Percentiles rank a stretch among this genome's conserved stretches.
These are phyloP conservation scores for Diplodia scrobiculata DNA, from an alignment of 2,329 filamentous ascomycete genomes.

Conservation along the genomic window DNA sequence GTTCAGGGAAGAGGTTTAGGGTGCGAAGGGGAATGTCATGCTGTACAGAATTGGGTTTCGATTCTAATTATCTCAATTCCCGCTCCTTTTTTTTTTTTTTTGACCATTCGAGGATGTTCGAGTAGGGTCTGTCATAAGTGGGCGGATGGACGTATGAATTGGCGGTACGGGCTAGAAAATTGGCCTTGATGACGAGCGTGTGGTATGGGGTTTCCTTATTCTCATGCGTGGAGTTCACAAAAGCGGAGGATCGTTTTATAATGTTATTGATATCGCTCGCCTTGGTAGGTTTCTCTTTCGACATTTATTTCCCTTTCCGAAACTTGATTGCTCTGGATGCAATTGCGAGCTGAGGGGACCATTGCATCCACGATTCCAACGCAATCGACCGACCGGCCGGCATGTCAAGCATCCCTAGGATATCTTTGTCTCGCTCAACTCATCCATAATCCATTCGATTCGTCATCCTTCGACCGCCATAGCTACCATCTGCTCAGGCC, in stretches of 20 bases:
- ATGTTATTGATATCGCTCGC: background rate
- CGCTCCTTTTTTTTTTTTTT: background rate
- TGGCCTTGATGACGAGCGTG: background rate
- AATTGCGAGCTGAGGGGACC: background rate
- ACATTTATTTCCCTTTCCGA: conserved; percentile 5
- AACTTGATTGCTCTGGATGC: background rate
- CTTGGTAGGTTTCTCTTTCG: background rate
- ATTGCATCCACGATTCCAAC: background rate
- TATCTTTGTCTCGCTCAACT: background rate
- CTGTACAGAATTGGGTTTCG: background rate
- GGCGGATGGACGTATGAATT: background rate
- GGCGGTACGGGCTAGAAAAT: background rate
- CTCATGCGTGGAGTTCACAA: background rate
- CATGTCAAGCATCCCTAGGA: background rate
- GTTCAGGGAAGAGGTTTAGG: conserved; percentile 68
- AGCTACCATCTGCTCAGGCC: background rate
- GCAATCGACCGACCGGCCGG: background rate
- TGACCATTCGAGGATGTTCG: background rate
- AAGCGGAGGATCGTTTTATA: background rate
- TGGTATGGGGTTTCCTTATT: conserved; percentile 2
- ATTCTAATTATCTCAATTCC: background rate
- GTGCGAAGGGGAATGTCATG: background rate
- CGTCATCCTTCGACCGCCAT: background rate
- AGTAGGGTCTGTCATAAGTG: background rate
- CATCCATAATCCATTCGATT: background rate